phyloP scores from a whole-genome alignment of 78 protist species.

The Dictyostelium intermedium region DNA sequence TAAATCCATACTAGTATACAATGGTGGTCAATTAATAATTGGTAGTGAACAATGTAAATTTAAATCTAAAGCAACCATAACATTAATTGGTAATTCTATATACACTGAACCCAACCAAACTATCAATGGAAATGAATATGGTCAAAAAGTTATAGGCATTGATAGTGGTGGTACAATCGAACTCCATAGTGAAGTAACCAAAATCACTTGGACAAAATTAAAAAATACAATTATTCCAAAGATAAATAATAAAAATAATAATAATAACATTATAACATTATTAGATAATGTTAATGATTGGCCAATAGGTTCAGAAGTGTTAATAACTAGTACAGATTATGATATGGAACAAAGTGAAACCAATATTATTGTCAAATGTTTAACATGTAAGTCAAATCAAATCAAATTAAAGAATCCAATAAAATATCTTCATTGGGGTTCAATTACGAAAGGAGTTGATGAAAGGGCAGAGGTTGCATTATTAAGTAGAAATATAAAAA shows the following conservation, averaged over 20 bases:
- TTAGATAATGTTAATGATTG: conserved; percentile 12
- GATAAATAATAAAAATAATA: background rate
- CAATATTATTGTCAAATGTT: background rate
- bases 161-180: conserved; percentile 45
- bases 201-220: background rate
- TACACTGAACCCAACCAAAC: background rate
- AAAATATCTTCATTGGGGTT: conserved; percentile 40
- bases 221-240: background rate
- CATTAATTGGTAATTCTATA: conserved; percentile 28
- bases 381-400: background rate
- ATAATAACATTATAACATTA: background rate
- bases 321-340: conserved; percentile 47
- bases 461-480: conserved; percentile 76
- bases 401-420: background rate
- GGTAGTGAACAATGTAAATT: conserved; percentile 35
- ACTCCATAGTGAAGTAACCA: conserved; percentile 19
- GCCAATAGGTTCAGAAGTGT: conserved; percentile 23
- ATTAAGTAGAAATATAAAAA: conserved; percentile 61
- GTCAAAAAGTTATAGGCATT: conserved; percentile 68
- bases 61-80: background rate
- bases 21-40: conserved; percentile 37
- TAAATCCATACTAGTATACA: background rate
- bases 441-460: conserved; percentile 8
- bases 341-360: conserved; percentile 51
- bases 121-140: background rate